Evolutionary conservation across 768 basidiomycete genomes (phyloP).

Genomic region (Pulveroboletus ravenelii): DNA sequence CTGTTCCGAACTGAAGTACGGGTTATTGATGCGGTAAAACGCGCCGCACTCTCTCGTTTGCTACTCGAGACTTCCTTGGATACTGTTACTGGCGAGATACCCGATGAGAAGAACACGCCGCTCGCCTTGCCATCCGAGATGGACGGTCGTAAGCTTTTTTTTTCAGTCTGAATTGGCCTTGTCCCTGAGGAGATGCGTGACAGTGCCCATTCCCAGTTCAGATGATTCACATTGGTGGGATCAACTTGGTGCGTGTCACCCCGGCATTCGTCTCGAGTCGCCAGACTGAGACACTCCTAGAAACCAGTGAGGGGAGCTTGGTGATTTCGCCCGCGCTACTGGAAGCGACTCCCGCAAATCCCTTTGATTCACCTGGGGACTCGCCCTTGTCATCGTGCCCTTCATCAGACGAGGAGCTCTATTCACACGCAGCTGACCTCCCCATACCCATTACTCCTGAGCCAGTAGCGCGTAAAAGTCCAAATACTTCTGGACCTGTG

Average conservation of each 20-base stretch:
- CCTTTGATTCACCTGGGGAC: constrained; percentile 66
- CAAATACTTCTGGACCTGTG: constrained; percentile 1
- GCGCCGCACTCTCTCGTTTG: constrained; percentile 60
- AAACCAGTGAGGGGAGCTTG: constrained; percentile 14
- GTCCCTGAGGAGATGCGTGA: constrained; percentile 5
- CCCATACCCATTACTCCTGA: constrained; percentile 59
- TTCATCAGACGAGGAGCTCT: constrained; percentile 82
- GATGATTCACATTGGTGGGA: constrained; percentile 81
- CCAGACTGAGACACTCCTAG: constrained; percentile 6
- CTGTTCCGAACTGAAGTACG: constrained; percentile 76
- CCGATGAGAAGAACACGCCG: constrained; percentile 66
- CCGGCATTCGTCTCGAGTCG: neutral
- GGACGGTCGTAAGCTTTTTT: constrained; percentile 28
- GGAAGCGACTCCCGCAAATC: constrained; percentile 49
- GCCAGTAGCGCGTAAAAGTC: constrained; percentile 11
- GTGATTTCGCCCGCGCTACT: constrained; percentile 37
- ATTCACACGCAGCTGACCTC: constrained; percentile 64
- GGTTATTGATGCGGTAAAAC: constrained; percentile 74
- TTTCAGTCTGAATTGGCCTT: neutral
- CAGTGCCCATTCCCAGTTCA: constrained; percentile 84
- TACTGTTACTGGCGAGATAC: constrained; percentile 58
- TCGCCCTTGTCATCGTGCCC: constrained; percentile 71
- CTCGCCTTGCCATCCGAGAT: constrained; percentile 46
- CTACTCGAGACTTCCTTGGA: constrained; percentile 62
- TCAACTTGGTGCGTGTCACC: constrained; percentile 46